Conservation (phyloP, 1,284 basidiomycete genomes). For the Sanghuangporus sanghuang region DNA sequence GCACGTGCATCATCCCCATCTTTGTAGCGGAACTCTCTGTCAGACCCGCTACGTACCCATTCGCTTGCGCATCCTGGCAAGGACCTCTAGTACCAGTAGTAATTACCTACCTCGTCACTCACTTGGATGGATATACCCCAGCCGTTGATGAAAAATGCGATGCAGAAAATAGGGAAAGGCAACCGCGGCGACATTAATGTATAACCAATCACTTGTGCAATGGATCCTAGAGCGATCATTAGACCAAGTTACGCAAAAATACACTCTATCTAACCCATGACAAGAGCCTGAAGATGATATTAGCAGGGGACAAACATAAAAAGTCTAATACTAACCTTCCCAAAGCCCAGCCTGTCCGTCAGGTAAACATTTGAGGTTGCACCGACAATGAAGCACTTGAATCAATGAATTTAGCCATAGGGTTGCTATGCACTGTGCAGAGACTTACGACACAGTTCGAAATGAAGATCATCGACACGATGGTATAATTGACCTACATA, state of each 20-base stretch:
- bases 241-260: not conserved
- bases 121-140: conserved; percentile 54
- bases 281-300: conserved; percentile 40
- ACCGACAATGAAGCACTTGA: conserved; percentile 17
- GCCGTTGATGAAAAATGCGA: conserved; percentile 56
- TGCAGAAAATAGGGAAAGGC: conserved; percentile 63
- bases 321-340: conserved; percentile 21
- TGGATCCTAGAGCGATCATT: conserved; percentile 17
- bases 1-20: conserved; percentile 52
- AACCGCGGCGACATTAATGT: conserved; percentile 44
- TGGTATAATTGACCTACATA: conserved; percentile 11
- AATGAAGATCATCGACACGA: conserved; percentile 17
- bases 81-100: conserved; percentile 1
- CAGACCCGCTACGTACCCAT: conserved; percentile 48
- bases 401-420: not conserved
- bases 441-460: conserved; percentile 14
- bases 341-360: conserved; percentile 29
- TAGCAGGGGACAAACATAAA: conserved; percentile 24
- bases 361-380: conserved; percentile 25
- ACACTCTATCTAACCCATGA: conserved; percentile 13
- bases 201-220: conserved; percentile 33
- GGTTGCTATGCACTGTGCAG: not conserved
- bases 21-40: conserved; percentile 39
- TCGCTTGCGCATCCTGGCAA: conserved; percentile 50
- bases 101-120: conserved; percentile 17